Conservation (phyloP, 2,329 filamentous ascomycete genomes). For the Botrytis medusae region DNA sequence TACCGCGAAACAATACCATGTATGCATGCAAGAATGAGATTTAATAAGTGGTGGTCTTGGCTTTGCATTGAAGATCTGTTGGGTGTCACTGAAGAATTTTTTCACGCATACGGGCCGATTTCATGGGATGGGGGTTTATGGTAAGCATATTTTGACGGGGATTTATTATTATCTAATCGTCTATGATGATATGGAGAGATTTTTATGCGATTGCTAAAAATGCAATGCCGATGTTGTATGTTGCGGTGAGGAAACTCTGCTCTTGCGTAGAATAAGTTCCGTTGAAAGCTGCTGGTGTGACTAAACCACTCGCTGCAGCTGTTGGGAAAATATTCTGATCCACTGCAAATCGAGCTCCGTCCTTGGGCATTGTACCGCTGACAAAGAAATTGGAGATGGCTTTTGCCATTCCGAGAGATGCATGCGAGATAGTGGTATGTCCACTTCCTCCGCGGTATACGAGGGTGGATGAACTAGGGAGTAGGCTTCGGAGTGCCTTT, state of each 20-base stretch:
- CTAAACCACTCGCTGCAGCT: not conserved
- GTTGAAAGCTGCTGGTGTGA: slow-evolving; percentile 1
- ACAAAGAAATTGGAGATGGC: not conserved
- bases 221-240: not conserved
- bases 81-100: not conserved
- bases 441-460: slow-evolving; percentile 24
- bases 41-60: not conserved
- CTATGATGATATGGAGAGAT: not conserved
- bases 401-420: slow-evolving; percentile 18
- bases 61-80: not conserved
- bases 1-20: not conserved
- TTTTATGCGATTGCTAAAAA: slow-evolving; percentile 2
- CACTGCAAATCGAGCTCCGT: not conserved
- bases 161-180: not conserved
- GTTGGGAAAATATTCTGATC: slow-evolving; percentile 5
- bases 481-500: slow-evolving; percentile 21
- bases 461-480: slow-evolving; percentile 25
- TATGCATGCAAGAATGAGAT: slow-evolving; percentile 12
- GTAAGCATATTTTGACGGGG: not conserved
- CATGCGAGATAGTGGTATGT: slow-evolving; percentile 16
- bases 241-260: not conserved
- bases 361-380: not conserved
- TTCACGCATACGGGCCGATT: slow-evolving; percentile 11
- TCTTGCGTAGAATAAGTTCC: slow-evolving; percentile 4
- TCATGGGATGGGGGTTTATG: not conserved